Conservation (phyloP, 345 rosid species). For the Salix brachista region DNA sequence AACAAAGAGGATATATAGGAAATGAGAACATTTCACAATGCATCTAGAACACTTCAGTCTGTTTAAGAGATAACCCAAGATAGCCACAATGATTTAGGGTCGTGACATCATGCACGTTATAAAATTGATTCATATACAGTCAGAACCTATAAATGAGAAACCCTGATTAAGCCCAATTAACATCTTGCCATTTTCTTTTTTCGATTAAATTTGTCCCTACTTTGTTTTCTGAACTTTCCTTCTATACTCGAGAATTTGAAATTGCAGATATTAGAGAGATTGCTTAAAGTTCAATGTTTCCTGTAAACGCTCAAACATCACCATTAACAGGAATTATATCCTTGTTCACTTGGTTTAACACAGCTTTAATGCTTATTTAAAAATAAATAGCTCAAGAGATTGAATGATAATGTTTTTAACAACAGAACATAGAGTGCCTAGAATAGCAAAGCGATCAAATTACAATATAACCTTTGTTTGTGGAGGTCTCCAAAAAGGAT, state of each 20-base stretch:
- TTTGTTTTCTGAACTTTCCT: too few relatives aligned
- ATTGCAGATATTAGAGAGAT: neutral
- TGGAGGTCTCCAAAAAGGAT: constrained; percentile 76
- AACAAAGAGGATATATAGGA: neutral
- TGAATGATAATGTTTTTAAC: neutral
- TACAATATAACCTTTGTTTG: constrained; percentile 56
- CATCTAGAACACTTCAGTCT: neutral
- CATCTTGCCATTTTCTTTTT: neutral
- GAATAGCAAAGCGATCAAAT: constrained; percentile 4
- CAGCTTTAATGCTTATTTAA: neutral
- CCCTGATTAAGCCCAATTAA: neutral
- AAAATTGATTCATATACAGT: neutral
- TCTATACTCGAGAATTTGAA: neutral
- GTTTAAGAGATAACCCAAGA: neutral
- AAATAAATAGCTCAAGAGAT: neutral
- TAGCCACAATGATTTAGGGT: neutral
- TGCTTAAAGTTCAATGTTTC: neutral
- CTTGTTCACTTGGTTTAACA: neutral
- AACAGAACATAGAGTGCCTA: neutral
- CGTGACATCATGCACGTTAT: neutral
- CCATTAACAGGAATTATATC: neutral
- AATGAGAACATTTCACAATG: neutral
- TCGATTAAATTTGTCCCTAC: neutral
- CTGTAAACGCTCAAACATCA: neutral
- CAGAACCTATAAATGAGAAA: neutral